A percentile compares a stretch with the other conserved stretches of the same genome.
phyloP scores from a whole-genome alignment of 1,284 basidiomycete genomes.

The Heterobasidion annosum region DNA sequence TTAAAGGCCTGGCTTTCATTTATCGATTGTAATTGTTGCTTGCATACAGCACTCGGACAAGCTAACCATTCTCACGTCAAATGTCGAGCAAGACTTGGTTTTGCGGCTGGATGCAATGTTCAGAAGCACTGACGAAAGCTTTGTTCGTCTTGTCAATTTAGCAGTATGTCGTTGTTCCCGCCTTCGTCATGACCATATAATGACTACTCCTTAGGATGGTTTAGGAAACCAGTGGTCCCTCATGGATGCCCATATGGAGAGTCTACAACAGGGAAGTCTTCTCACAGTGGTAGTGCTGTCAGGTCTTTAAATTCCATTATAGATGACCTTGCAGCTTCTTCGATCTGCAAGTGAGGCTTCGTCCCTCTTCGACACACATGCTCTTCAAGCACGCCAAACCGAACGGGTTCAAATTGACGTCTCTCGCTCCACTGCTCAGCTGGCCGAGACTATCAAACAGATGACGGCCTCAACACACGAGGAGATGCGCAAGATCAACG shows the following conservation, averaged over 20 bases:
- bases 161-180: neutral
- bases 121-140: neutral
- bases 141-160: neutral
- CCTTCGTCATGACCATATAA: neutral
- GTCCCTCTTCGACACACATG: constrained; percentile 4
- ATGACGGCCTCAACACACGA: constrained; percentile 27
- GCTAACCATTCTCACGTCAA: neutral
- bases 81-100: neutral
- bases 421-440: constrained; percentile 21
- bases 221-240: neutral
- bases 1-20: neutral
- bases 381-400: constrained; percentile 20
- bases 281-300: too few relatives aligned
- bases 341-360: constrained; percentile 1
- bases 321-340: neutral
- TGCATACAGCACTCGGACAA: neutral
- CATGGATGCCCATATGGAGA: neutral
- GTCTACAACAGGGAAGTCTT: neutral
- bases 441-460: constrained; percentile 25
- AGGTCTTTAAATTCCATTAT: neutral
- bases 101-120: neutral
- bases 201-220: neutral
- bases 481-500: constrained; percentile 38
- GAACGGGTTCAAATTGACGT: constrained; percentile 24
- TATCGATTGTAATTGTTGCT: neutral